Base-by-base conservation (phyloP, 2,329 filamentous ascomycete genomes). In the Phoma sp. region DNA sequence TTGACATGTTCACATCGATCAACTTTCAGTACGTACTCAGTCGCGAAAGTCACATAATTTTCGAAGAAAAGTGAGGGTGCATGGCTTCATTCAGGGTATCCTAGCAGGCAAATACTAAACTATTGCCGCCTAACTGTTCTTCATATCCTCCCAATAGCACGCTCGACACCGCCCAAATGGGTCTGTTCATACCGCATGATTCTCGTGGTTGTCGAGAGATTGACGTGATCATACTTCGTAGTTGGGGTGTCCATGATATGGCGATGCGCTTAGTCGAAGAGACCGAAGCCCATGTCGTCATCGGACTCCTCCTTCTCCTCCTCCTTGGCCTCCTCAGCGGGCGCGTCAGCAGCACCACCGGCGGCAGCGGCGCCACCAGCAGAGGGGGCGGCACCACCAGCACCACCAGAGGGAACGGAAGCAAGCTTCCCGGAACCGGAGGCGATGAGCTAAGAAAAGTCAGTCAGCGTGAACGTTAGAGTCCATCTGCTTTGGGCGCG, bases 361-460 rank as follows among this genome's bases (percentile, higher is more conserved):
- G 81, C 87, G 70, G 82, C 90, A 71, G 82, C 89, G 75, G 82
- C 90, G 76, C 81, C 89, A 76, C 82, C 86, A 78, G 83, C 81
- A 68, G 77, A 74, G 68, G 82, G 84, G 73, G 82, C 83, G 74
- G 82, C 83, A 72, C 84, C 90, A 80, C 84, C 90, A 76, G 83
- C 85, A 80, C 93, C 93, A 75, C 93, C 95, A 75, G 91, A 92
- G 81, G 95, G 93, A 77, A 99, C 94, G 81, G 94, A 97, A 73
- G 95, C 95, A 75, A 99, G 92, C 89, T 99, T 99, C 81, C 84
- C 76, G 68, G 90, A 87, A 77, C 95, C 95, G 82, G 93, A 87
- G 74, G 91, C 74, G 80, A 99, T 97, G 81, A 99, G 84, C 95
- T 98, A 71, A 33, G 45, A 63, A 21, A 67, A 64, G 70, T 75